Evolutionary conservation across 2,329 filamentous ascomycete species (phyloP).

Genomic region (Neonectria sp.): DNA sequence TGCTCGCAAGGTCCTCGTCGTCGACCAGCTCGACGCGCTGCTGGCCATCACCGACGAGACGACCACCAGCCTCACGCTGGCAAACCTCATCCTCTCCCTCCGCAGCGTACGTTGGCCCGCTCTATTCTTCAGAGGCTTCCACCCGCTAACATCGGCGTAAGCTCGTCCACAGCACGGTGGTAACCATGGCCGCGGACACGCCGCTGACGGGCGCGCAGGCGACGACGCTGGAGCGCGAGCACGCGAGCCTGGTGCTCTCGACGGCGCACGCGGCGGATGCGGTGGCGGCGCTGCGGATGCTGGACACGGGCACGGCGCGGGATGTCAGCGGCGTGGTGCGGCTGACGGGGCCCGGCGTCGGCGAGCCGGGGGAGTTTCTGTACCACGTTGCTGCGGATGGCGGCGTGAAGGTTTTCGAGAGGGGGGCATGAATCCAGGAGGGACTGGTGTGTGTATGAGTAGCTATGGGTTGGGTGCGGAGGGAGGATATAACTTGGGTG

Average conservation of each 20-base stretch:
- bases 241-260: conserved; percentile 79
- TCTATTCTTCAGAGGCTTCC: background rate
- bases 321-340: conserved; percentile 93
- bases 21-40: conserved; percentile 77
- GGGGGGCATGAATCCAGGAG: conserved; percentile 66
- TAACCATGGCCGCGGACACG: conserved; percentile 80
- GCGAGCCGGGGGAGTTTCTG: conserved; percentile 79
- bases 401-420: conserved; percentile 85
- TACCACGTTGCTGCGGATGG: conserved; percentile 88
- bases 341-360: conserved; percentile 68
- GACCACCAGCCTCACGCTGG: conserved; percentile 62
- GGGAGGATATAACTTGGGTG: background rate
- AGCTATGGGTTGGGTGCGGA: background rate
- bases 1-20: conserved; percentile 67
- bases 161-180: conserved; percentile 75
- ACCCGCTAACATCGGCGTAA: conserved; percentile 48
- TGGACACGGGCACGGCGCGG: conserved; percentile 90
- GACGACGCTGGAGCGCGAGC: conserved; percentile 78
- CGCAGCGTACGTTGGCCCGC: conserved; percentile 69
- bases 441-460: background rate
- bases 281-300: conserved; percentile 78
- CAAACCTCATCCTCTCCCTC: conserved; percentile 70
- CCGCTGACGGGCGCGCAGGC: conserved; percentile 75
- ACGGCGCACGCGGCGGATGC: conserved; percentile 82
- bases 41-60: conserved; percentile 70